phyloP scores from a whole-genome alignment of 164 flowering plant species.

The Platanus orientalis region DNA sequence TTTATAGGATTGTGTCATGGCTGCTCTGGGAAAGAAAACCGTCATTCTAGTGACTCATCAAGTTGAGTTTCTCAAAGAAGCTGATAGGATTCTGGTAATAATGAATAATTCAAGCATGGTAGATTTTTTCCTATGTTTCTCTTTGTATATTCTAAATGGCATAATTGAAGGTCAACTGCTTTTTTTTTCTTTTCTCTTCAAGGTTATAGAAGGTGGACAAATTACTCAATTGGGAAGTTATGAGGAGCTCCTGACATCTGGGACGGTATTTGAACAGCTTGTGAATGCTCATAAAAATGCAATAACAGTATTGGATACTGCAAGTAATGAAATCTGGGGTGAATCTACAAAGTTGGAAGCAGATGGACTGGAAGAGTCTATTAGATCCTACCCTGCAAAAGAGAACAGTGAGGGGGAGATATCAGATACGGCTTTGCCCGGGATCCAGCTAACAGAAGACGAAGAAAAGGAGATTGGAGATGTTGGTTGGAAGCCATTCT shows the following conservation, averaged over 20 bases:
- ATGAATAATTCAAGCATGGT: not conserved
- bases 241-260: constrained; percentile 47
- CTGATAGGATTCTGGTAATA: constrained; percentile 67
- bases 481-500: constrained; percentile 69
- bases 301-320: constrained; percentile 31
- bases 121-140: not conserved
- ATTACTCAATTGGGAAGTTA: constrained; percentile 68
- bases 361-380: constrained; percentile 15
- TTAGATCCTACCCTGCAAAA: constrained; percentile 6
- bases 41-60: constrained; percentile 90
- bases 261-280: constrained; percentile 75
- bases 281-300: constrained; percentile 72
- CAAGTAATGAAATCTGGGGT: constrained; percentile 10
- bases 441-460: constrained; percentile 61
- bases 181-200: not conserved
- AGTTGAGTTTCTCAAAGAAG: too few relatives aligned
- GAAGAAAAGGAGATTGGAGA: constrained; percentile 71
- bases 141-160: not conserved
- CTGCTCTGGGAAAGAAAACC: constrained; percentile 54
- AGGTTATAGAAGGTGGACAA: constrained; percentile 70
- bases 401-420: constrained; percentile 39
- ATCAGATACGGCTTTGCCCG: constrained; percentile 28
- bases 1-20: constrained; percentile 77
- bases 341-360: constrained; percentile 4
- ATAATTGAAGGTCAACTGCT: too few relatives aligned